Evolutionary conservation across 345 rosid species (phyloP).

Genomic region (Brassica rapa): DNA sequence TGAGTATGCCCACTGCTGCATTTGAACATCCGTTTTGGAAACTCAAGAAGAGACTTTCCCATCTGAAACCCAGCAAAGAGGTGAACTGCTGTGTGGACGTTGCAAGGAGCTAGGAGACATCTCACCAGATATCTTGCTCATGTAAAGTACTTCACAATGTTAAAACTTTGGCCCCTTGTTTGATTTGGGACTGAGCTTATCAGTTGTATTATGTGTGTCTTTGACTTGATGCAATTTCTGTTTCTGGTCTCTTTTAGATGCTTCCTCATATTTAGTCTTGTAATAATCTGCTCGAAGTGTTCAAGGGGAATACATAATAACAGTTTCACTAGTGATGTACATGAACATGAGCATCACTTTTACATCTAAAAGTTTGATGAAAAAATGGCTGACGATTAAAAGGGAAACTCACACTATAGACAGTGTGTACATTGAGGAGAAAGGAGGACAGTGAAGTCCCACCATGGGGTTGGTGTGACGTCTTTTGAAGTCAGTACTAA

Average conservation of each 20-base stretch:
- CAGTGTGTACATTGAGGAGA: no score
- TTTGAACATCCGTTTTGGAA: not conserved
- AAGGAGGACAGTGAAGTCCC: no score
- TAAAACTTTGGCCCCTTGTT: not conserved
- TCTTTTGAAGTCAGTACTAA: no score
- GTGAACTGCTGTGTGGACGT: not conserved
- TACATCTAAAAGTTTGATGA: conserved; percentile 6
- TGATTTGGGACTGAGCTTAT: no score
- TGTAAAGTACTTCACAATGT: not conserved
- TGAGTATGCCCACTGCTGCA: not conserved
- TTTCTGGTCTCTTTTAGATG: not conserved
- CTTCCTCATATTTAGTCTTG: no score
- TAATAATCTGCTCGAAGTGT: no score
- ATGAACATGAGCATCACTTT: conserved; percentile 6
- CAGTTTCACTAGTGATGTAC: conserved; percentile 7
- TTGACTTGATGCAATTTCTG: not conserved
- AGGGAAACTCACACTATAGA: not conserved
- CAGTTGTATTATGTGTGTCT: not conserved
- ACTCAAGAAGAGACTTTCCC: not conserved
- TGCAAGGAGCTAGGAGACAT: not conserved
- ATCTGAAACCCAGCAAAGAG: not conserved
- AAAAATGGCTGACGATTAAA: not conserved
- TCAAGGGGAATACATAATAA: no score
- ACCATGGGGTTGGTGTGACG: no score
- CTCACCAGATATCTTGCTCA: not conserved